Percentiles rank a stretch among this genome's conserved stretches.
phyloP scores from a whole-genome alignment of 495 filamentous ascomycete genomes.

The Durotheca rogersii region DNA sequence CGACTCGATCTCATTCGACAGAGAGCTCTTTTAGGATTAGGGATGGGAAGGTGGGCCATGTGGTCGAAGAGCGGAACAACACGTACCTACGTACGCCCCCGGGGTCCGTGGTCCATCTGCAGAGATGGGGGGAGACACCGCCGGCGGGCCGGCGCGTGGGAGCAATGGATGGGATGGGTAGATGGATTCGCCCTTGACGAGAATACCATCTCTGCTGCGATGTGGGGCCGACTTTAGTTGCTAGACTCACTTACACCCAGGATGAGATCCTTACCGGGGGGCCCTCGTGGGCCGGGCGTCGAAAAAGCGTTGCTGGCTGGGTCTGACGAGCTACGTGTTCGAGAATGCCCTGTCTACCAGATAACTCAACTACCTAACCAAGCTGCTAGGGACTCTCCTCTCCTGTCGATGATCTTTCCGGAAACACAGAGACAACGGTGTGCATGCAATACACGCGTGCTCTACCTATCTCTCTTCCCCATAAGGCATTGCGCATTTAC shows the following conservation, averaged over 20 bases:
- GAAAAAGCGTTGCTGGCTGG: no score
- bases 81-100: background rate
- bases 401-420: background rate
- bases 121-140: background rate
- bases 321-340: conserved; percentile 16
- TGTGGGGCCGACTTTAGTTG: background rate
- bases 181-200: no score
- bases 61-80: background rate
- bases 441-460: conserved; percentile 17
- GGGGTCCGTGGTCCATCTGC: background rate
- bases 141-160: background rate
- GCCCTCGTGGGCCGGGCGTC: no score
- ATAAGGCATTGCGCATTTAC: no score
- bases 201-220: background rate
- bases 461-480: background rate
- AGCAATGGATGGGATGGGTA: background rate
- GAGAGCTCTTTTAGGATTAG: no score
- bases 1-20: no score
- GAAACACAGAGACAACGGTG: no score
- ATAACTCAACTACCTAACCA: no score
- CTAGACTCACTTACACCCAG: no score
- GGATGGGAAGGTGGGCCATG: no score
- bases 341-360: background rate
- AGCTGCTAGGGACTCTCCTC: background rate
- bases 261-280: no score